Conservation (phyloP, 208 protist genomes). For the Acanthamoeba sp. region DNA sequence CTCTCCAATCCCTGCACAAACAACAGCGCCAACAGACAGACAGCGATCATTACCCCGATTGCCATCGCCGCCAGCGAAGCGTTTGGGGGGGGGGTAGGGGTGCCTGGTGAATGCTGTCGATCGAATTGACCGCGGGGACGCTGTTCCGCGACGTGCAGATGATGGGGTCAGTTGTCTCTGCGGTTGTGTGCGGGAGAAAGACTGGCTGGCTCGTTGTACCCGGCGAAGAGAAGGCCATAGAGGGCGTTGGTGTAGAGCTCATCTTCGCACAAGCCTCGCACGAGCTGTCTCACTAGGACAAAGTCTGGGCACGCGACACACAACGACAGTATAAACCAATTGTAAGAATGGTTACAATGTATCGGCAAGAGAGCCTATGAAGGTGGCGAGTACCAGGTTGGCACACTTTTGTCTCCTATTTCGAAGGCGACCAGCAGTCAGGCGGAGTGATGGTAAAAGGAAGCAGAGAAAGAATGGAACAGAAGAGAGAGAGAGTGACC, state of each 20-base stretch:
- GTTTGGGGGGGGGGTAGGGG: too few relatives aligned
- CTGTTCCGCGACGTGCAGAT: neutral
- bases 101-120: constrained; percentile 46
- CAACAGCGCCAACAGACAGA: neutral
- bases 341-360: too few relatives aligned
- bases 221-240: constrained; percentile 42
- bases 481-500: neutral
- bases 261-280: constrained; percentile 30
- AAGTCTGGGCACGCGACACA: neutral
- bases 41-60: neutral
- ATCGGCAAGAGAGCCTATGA: neutral
- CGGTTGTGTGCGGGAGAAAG: neutral
- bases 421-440: neutral
- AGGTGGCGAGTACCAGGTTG: neutral
- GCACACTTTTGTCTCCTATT: constrained; percentile 7
- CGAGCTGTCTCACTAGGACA: constrained; percentile 41
- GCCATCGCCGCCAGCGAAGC: neutral
- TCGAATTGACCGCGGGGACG: constrained; percentile 22
- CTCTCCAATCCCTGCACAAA: constrained; percentile 13
- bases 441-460: neutral
- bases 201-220: neutral
- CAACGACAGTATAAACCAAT: neutral
- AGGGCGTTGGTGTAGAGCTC: constrained; percentile 69
- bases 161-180: neutral
- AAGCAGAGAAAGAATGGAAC: too few relatives aligned